Evolutionary conservation across 2,329 filamentous ascomycete species (phyloP).

Genomic region (Arthrinium phaeospermum): DNA sequence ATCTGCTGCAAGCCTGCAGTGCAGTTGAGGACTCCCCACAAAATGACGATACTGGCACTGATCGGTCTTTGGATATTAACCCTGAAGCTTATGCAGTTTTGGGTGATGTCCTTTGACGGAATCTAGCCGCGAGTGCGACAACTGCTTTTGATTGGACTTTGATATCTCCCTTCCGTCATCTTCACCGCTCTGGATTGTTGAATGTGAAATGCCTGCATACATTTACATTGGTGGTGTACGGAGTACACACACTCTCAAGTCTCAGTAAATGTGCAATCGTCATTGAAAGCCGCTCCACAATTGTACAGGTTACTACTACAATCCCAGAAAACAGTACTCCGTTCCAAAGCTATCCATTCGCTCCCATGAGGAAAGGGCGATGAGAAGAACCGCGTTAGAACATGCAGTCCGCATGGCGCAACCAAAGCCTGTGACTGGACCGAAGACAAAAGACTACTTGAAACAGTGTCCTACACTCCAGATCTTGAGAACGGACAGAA

Average conservation of each 20-base stretch:
- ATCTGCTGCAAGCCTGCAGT: conserved; percentile 1
- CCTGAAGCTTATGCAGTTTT: neutral
- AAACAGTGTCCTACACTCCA: neutral
- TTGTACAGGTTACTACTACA: neutral
- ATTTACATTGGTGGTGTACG: neutral
- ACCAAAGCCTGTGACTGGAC: neutral
- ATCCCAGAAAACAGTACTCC: neutral
- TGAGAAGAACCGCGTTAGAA: neutral
- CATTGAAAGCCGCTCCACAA: neutral
- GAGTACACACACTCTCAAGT: neutral
- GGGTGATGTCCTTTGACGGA: neutral
- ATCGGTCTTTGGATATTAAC: neutral
- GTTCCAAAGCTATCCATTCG: neutral
- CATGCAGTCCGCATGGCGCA: neutral
- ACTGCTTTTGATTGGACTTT: neutral
- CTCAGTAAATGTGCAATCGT: neutral
- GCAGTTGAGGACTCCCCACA: neutral
- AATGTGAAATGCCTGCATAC: neutral
- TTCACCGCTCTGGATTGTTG: neutral
- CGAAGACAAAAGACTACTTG: neutral
- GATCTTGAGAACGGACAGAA: neutral
- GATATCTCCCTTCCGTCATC: conserved; percentile 7
- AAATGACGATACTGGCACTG: neutral
- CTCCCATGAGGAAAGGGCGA: neutral
- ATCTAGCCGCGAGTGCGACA: neutral